Percentiles rank a stretch among this genome's conserved stretches.
phyloP scores from a whole-genome alignment of 2,329 filamentous ascomycete genomes.

The Penicillium sclerotiorum region DNA sequence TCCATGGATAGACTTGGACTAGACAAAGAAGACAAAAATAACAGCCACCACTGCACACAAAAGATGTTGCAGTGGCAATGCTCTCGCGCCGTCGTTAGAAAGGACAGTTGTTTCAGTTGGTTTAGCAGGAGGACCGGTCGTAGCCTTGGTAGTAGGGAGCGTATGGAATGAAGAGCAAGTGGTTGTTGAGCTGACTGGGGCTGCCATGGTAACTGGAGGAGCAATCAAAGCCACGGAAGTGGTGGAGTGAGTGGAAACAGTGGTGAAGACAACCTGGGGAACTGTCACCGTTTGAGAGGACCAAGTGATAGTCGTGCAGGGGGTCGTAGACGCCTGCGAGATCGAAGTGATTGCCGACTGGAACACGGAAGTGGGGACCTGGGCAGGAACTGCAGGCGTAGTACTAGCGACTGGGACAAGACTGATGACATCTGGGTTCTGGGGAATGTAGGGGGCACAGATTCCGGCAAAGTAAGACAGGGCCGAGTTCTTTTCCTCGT shows the following conservation, averaged over 20 bases:
- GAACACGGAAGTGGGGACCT: not conserved
- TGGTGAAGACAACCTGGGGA: slow-evolving; percentile 43
- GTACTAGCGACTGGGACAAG: slow-evolving; percentile 47
- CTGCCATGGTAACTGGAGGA: too few relatives aligned
- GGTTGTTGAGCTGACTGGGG: too few relatives aligned
- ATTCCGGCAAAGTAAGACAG: slow-evolving; percentile 85
- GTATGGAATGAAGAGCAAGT: too few relatives aligned
- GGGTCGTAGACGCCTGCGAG: slow-evolving; percentile 10
- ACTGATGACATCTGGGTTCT: slow-evolving; percentile 70
- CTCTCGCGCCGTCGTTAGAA: too few relatives aligned
- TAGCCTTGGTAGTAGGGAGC: too few relatives aligned
- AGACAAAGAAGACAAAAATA: too few relatives aligned
- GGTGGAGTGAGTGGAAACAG: slow-evolving; percentile 25
- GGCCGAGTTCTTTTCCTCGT: slow-evolving; percentile 67
- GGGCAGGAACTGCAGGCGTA: slow-evolving; percentile 34
- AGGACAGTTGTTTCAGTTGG: too few relatives aligned
- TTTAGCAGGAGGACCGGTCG: too few relatives aligned
- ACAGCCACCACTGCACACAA: too few relatives aligned
- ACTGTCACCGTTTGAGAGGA: slow-evolving; percentile 43
- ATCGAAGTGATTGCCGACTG: not conserved
- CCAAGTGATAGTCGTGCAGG: slow-evolving; percentile 40
- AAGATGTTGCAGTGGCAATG: too few relatives aligned
- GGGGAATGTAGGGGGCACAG: slow-evolving; percentile 71
- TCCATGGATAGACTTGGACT: too few relatives aligned
- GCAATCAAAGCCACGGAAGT: slow-evolving; percentile 26